Percentiles rank a stretch among this genome's conserved stretches.
Conservation (phyloP, 257 asterid species). For the Solanum piurae region DNA sequence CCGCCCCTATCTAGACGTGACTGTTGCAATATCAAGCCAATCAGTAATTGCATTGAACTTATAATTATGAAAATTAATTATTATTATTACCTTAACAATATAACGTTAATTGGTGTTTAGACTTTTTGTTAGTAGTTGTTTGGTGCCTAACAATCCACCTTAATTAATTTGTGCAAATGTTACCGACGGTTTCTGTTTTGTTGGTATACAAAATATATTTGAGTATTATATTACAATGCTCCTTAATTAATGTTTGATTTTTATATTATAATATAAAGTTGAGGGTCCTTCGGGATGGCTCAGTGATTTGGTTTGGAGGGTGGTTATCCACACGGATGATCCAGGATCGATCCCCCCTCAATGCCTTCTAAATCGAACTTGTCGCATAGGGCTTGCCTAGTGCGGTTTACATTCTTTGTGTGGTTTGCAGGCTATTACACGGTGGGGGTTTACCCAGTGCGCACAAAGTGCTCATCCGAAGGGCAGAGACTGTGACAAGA, state of each 20-base stretch:
- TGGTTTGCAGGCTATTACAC: too few relatives aligned
- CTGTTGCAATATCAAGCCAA: not conserved
- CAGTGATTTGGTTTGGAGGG: too few relatives aligned
- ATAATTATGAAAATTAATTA: not conserved
- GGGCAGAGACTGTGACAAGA: too few relatives aligned
- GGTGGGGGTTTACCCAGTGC: too few relatives aligned
- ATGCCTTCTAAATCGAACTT: too few relatives aligned
- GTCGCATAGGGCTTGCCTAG: too few relatives aligned
- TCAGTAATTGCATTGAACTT: not conserved
- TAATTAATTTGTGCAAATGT: not conserved
- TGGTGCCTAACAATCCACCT: not conserved
- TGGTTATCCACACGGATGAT: too few relatives aligned
- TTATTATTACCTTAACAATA: not conserved
- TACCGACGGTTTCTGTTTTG: not conserved
- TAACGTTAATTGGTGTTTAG: not conserved
- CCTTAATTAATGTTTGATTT: not conserved
- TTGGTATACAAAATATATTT: not conserved
- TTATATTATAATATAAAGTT: not conserved
- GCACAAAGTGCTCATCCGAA: too few relatives aligned
- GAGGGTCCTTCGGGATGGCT: not conserved
- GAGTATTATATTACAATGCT: not conserved
- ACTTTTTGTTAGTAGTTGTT: not conserved
- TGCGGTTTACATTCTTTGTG: too few relatives aligned
- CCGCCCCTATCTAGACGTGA: not conserved
- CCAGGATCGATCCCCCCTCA: too few relatives aligned